Percentiles rank a stretch among this genome's conserved stretches.
These are phyloP conservation scores for Lantana camara DNA, from an alignment of 257 asterid genomes.

Conservation along the genomic window DNA sequence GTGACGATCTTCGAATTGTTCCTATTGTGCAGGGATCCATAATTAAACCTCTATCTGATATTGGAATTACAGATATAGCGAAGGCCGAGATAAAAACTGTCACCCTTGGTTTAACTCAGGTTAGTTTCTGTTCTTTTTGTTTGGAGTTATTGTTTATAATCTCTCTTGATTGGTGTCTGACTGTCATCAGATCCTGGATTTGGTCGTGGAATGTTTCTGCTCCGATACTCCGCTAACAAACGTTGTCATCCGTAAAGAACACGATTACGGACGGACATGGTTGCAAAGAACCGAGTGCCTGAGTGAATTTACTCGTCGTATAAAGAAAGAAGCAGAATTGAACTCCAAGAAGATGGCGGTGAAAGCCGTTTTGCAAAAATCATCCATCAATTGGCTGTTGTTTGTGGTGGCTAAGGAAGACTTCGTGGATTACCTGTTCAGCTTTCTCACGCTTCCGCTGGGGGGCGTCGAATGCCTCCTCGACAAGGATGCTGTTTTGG, in stretches of 20 bases:
- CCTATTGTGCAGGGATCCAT: conserved; percentile 11
- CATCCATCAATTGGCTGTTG: conserved; percentile 7
- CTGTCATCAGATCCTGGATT: no score
- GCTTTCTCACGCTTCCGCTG: conserved; percentile 22
- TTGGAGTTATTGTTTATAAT: no score
- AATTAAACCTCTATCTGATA: conserved; percentile 1
- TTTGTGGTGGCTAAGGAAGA: background rate
- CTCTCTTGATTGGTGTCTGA: no score
- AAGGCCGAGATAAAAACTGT: conserved; percentile 9
- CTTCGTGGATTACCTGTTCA: conserved; percentile 3
- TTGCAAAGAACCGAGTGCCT: no score
- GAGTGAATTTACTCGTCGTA: no score
- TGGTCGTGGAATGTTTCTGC: no score
- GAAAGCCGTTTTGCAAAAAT: conserved; percentile 21
- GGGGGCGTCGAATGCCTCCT: conserved; percentile 15
- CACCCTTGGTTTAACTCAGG: conserved; percentile 27
- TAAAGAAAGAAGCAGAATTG: background rate
- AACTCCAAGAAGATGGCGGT: conserved; percentile 6
- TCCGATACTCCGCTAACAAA: no score
- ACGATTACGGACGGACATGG: no score
- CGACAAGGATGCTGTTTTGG: background rate
- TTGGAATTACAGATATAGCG: conserved; percentile 15
- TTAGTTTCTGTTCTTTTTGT: background rate
- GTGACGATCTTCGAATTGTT: conserved; percentile 21
- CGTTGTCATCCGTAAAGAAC: no score